Conservation (phyloP, 768 basidiomycete species). For the Termitomyces bulborhizus region DNA sequence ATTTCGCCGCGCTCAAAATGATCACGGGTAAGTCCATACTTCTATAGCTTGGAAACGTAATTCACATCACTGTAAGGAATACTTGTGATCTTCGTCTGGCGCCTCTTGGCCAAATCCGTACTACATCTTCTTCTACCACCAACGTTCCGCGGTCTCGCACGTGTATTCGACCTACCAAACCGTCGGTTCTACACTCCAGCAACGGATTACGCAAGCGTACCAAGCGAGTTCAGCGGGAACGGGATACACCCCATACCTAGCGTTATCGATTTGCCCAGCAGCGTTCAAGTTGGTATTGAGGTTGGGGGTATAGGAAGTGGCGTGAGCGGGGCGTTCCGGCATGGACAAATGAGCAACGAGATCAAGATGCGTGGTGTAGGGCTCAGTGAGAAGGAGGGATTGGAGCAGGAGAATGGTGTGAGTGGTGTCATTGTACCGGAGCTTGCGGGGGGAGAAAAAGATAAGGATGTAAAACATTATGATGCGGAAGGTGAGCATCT, state of each 20-base stretch:
- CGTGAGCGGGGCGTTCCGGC: conserved; percentile 10
- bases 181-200: conserved; percentile 88
- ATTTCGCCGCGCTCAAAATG: conserved; percentile 41
- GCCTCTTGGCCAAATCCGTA: conserved; percentile 74
- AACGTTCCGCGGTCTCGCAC: conserved; percentile 69
- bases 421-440: conserved; percentile 1
- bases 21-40: conserved; percentile 27
- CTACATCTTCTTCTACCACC: conserved; percentile 77
- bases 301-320: conserved; percentile 38
- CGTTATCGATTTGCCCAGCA: conserved; percentile 71
- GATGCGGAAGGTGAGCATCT: conserved; percentile 72
- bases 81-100: conserved; percentile 78
- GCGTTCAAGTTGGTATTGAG: conserved; percentile 37
- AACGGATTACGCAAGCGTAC: conserved; percentile 76
- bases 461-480: conserved; percentile 56
- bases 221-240: conserved; percentile 43
- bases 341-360: conserved; percentile 35
- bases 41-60: background rate
- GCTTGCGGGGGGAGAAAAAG: conserved; percentile 14
- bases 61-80: conserved; percentile 43
- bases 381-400: conserved; percentile 14
- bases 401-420: background rate
- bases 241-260: conserved; percentile 73
- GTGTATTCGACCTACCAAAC: conserved; percentile 66
- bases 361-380: conserved; percentile 53